phyloP scores from a whole-genome alignment of 108 stramenopile genomes.

The Aurantiochytrium sp. region DNA sequence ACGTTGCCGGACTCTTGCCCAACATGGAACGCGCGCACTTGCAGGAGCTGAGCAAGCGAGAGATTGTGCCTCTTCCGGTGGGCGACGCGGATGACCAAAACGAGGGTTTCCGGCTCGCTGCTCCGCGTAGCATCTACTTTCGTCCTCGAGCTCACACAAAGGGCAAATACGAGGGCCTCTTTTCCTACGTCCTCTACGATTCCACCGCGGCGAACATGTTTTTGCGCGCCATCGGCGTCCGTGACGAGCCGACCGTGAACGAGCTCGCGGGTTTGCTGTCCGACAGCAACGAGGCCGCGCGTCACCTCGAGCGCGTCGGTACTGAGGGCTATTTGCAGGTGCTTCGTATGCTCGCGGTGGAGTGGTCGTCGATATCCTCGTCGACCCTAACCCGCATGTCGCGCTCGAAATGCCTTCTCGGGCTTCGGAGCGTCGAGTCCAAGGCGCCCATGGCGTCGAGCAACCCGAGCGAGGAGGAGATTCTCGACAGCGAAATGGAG shows the following conservation, averaged over 20 bases:
- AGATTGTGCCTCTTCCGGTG: not conserved
- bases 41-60: not conserved
- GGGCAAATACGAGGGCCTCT: conserved; percentile 24
- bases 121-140: not conserved
- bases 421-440: not conserved
- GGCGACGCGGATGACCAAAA: not conserved
- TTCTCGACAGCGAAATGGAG: not conserved
- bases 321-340: not conserved
- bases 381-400: not conserved
- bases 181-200: not conserved
- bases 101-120: not conserved
- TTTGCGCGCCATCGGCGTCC: not conserved
- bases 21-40: not conserved
- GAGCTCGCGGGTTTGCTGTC: not conserved
- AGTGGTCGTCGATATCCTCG: not conserved
- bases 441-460: not conserved
- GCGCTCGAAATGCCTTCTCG: not conserved
- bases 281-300: not conserved
- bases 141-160: not conserved
- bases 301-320: not conserved
- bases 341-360: not conserved
- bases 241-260: not conserved
- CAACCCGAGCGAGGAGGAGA: not conserved
- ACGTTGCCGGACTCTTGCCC: not conserved
- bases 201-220: not conserved